Conservation (phyloP, 2,329 filamentous ascomycete species). For the Colletotrichum chlorophyti region DNA sequence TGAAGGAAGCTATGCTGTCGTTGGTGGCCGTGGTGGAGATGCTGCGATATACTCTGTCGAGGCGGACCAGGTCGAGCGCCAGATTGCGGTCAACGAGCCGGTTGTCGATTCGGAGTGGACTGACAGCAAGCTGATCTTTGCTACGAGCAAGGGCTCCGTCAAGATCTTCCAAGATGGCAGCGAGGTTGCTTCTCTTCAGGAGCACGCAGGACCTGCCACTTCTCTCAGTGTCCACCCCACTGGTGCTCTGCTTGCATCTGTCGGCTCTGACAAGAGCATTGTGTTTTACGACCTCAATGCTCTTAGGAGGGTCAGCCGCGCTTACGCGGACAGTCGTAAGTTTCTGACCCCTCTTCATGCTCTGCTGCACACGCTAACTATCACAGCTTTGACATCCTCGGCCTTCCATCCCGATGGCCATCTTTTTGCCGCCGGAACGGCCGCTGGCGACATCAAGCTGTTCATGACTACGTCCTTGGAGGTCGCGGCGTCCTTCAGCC, state of each 20-base stretch:
- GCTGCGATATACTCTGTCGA: conserved; percentile 79
- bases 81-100: conserved; percentile 70
- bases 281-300: conserved; percentile 82
- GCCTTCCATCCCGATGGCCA: conserved; percentile 98
- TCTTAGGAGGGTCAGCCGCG: conserved; percentile 74
- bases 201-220: conserved; percentile 83
- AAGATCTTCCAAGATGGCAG: conserved; percentile 79
- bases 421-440: conserved; percentile 84
- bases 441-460: conserved; percentile 81
- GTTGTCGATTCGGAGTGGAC: conserved; percentile 72
- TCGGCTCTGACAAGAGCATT: conserved; percentile 91
- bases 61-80: conserved; percentile 70
- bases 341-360: background rate
- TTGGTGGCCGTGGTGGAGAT: conserved; percentile 77
- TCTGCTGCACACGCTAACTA: conserved; percentile 36
- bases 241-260: conserved; percentile 82
- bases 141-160: conserved; percentile 77
- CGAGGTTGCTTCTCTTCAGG: conserved; percentile 73
- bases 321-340: conserved; percentile 71
- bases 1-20: conserved; percentile 70
- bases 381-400: conserved; percentile 73
- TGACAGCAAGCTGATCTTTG: conserved; percentile 73
- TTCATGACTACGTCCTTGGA: conserved; percentile 85
- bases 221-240: conserved; percentile 83
- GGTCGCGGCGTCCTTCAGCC: conserved; percentile 75